Evolutionary conservation across 345 rosid species (phyloP), one percentile per base, ranked within the genome.

Genomic region (Leavenworthia alabamica): DNA sequence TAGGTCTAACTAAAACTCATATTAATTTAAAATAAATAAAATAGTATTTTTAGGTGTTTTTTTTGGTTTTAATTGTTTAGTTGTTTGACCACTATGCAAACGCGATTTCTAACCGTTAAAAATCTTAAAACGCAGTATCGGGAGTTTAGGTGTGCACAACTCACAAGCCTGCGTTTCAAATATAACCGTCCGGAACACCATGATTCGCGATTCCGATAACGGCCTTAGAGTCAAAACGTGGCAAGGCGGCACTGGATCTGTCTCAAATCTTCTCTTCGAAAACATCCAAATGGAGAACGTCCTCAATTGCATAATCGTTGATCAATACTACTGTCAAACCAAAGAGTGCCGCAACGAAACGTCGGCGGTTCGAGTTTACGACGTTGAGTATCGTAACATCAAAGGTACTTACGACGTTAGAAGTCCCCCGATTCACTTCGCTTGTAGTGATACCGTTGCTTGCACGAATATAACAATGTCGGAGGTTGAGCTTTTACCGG

Each of bases 271-370:
- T 31, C 67, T 72, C 0, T 89, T 89, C 14, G 84, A 86, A 50
- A 85, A 93, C 82, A 93, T 93, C 42, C 88, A 89, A 66, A 83
- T 93, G 89, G 96, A 93, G 65, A 87, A 93, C 55, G 99, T 93
- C 2, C 68, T 78, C 51, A 93, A 93, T 69, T 93, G 96, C 84
- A 85, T 93, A 49, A 89, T 68, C 67, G 79, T 93, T 36, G 99
- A 93, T 64, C 99, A 93, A 24, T 89, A 86, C 75, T 93, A 93
- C 64, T 86, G 99, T 68, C 27, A 74, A 28, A 35, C 88, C 10
- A 85, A 81, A 55, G 90, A 13, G 0, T 93, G 99, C 19, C 79
- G 16, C 2, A 93, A 93, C 67, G 82, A 93, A 12, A 86, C 97
- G 3, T 89, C 99, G 0, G 99, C 99, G 0, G 99, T 93, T 7